These are phyloP conservation scores for Acacia crassicarpa DNA, from an alignment of 306 rosid species.

Conservation along the genomic window DNA sequence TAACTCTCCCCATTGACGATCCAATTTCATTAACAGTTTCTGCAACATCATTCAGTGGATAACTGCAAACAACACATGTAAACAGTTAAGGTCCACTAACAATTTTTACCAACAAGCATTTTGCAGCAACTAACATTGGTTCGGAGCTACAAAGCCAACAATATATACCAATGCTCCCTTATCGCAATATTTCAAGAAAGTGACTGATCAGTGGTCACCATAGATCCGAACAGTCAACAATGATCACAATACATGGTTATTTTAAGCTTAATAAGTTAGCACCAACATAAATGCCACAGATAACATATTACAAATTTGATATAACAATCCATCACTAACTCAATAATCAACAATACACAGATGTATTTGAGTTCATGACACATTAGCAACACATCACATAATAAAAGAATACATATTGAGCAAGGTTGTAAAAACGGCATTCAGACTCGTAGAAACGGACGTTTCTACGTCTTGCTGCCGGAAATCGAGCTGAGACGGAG, in stretches of 20 bases:
- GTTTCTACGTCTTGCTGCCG: no score
- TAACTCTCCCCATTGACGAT: constrained; percentile 71
- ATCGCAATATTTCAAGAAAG: neutral
- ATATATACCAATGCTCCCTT: neutral
- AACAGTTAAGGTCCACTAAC: constrained; percentile 35
- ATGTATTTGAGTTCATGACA: neutral
- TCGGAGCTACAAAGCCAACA: neutral
- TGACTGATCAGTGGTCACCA: neutral
- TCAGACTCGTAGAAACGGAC: no score
- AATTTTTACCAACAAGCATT: constrained; percentile 28
- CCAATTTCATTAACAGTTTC: constrained; percentile 88
- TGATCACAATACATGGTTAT: neutral
- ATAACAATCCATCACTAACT: neutral
- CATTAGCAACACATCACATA: neutral
- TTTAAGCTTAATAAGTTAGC: neutral
- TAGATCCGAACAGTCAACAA: neutral
- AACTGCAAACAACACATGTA: constrained; percentile 51
- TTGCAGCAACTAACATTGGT: constrained; percentile 14
- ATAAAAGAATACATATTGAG: neutral
- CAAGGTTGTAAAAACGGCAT: no score
- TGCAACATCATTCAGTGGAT: constrained; percentile 91
- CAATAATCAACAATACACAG: neutral
- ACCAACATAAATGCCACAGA: neutral
- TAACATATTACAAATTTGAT: neutral
- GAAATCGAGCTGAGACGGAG: no score